Conservation (phyloP, 2,329 filamentous ascomycete species). For the Botrytis hyacinthi region DNA sequence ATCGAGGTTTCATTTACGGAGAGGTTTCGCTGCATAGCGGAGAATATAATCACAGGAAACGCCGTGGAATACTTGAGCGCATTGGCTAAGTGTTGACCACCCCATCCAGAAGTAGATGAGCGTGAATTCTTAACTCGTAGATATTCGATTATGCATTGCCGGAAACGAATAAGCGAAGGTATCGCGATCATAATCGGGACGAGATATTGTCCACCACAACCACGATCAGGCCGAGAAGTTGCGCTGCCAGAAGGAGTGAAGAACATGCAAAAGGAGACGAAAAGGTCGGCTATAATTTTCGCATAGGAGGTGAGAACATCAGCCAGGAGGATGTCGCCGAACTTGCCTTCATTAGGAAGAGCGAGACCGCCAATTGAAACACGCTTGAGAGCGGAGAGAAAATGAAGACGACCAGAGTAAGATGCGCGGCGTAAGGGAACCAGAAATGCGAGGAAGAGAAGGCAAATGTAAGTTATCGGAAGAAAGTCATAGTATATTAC, state of each 20-base stretch:
- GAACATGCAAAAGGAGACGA: constrained; percentile 90
- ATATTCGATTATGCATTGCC: constrained; percentile 91
- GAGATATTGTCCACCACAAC: constrained; percentile 73
- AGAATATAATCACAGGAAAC: constrained; percentile 85
- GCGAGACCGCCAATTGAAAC: constrained; percentile 84
- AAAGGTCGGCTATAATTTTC: constrained; percentile 86
- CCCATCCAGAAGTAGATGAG: constrained; percentile 56
- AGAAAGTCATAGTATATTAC: constrained; percentile 81
- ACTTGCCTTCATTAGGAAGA: constrained; percentile 83
- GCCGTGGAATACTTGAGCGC: constrained; percentile 92
- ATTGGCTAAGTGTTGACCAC: constrained; percentile 87
- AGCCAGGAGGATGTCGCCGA: constrained; percentile 88
- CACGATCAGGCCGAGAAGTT: constrained; percentile 76
- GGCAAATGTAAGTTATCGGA: constrained; percentile 77
- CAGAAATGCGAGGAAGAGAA: constrained; percentile 69
- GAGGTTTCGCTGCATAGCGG: constrained; percentile 67
- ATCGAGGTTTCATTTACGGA: constrained; percentile 42
- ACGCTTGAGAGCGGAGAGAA: constrained; percentile 72
- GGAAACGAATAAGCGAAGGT: constrained; percentile 80
- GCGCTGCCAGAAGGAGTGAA: constrained; percentile 68
- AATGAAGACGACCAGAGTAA: constrained; percentile 68
- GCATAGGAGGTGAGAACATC: constrained; percentile 95
- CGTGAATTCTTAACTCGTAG: constrained; percentile 60
- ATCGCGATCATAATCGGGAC: constrained; percentile 82
- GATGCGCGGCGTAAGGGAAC: constrained; percentile 69